Evolutionary conservation across 2,329 filamentous ascomycete species (phyloP).

Genomic region (Plenodomus tracheiphilus): DNA sequence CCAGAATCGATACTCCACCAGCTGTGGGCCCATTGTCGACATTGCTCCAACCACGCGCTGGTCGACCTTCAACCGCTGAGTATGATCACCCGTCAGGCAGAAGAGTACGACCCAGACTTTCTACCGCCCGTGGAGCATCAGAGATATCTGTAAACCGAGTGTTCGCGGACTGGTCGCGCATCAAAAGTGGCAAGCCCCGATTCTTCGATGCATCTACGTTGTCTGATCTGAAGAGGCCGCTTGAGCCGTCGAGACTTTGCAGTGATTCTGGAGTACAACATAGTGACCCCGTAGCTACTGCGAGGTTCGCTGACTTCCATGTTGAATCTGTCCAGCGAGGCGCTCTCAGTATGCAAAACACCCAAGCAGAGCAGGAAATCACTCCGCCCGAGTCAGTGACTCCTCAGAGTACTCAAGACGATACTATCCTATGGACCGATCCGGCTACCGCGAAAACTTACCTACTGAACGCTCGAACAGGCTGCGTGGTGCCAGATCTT

Average conservation of each 20-base stretch:
- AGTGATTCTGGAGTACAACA: neutral
- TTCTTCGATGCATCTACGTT: slow-evolving; percentile 34
- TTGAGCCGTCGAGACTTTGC: too few species aligned
- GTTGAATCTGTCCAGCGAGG: slow-evolving; percentile 13
- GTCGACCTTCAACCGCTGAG: neutral
- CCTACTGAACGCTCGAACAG: slow-evolving; percentile 61
- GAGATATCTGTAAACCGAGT: slow-evolving; percentile 11
- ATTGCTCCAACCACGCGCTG: neutral
- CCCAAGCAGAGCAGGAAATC: neutral
- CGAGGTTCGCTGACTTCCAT: slow-evolving; percentile 10
- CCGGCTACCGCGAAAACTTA: slow-evolving; percentile 59
- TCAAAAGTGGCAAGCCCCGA: slow-evolving; percentile 46
- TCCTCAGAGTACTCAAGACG: slow-evolving; percentile 25
- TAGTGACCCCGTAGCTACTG: neutral
- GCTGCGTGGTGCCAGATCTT: slow-evolving; percentile 42
- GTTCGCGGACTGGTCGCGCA: slow-evolving; percentile 48
- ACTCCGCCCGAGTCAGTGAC: neutral
- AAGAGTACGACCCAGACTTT: slow-evolving; percentile 18
- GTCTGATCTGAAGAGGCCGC: slow-evolving; percentile 2
- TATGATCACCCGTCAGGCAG: slow-evolving; percentile 10
- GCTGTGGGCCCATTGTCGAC: neutral
- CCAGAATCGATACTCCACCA: neutral
- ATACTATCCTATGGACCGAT: slow-evolving; percentile 62
- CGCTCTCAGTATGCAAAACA: slow-evolving; percentile 7
- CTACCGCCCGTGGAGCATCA: neutral